These are phyloP conservation scores for Tetradesmus lagerheimii DNA, from an alignment of 139 green algal species.

Conservation along the genomic window DNA sequence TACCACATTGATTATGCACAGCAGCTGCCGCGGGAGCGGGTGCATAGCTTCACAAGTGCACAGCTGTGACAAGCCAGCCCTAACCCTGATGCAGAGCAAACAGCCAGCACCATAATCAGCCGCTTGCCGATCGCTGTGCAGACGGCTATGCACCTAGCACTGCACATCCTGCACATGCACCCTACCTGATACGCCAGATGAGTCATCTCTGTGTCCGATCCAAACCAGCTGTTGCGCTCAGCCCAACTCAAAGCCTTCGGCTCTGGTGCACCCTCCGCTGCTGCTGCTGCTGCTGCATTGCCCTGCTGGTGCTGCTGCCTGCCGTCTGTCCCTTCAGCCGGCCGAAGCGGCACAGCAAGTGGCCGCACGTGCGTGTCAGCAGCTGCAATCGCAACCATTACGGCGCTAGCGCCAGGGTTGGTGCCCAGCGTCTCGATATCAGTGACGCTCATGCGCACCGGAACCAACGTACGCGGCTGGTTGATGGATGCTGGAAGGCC, in stretches of 20 bases:
- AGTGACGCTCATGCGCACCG: not conserved
- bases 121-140: too few species aligned
- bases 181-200: slow-evolving; percentile 35
- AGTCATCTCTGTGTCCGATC: slow-evolving; percentile 43
- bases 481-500: slow-evolving; percentile 13
- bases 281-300: slow-evolving; percentile 17
- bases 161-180: too few species aligned
- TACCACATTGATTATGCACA: too few species aligned
- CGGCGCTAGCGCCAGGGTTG: slow-evolving; percentile 2
- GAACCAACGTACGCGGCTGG: slow-evolving; percentile 5
- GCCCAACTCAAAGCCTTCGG: slow-evolving; percentile 41
- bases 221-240: slow-evolving; percentile 47
- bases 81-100: too few species aligned
- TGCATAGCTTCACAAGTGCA: too few species aligned
- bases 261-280: slow-evolving; percentile 28
- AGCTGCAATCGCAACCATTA: slow-evolving; percentile 20
- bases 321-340: not conserved
- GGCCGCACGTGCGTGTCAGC: not conserved
- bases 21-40: too few species aligned
- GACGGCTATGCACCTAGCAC: too few species aligned
- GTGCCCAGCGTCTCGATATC: not conserved
- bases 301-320: not conserved
- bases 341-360: not conserved
- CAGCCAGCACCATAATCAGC: too few species aligned
- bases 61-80: too few species aligned